These are phyloP conservation scores for Myriosclerotinia curreyana DNA, from an alignment of 2,329 filamentous ascomycete genomes.

Conservation along the genomic window DNA sequence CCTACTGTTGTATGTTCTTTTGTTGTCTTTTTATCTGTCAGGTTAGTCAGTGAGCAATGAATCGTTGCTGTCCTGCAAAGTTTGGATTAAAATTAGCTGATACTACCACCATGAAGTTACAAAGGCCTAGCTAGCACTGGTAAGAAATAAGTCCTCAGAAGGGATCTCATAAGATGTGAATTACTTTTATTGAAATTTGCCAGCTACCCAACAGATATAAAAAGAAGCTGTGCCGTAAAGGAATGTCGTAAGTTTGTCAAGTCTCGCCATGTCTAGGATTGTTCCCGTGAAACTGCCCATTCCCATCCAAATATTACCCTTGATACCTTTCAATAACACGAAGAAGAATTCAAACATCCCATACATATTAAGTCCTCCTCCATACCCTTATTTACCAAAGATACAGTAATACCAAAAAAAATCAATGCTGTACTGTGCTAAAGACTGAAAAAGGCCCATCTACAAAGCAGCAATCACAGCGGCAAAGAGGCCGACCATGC, in stretches of 20 bases:
- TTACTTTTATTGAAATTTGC: neutral
- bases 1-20: conserved; percentile 5
- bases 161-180: neutral
- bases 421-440: conserved; percentile 5
- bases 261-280: neutral
- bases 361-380: conserved; percentile 8
- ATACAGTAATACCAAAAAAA: neutral
- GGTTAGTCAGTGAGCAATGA: neutral
- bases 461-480: conserved; percentile 9
- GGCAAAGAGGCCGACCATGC: conserved; percentile 6
- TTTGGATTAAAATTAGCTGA: too few species aligned
- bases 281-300: neutral
- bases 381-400: neutral
- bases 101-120: neutral
- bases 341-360: neutral
- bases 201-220: neutral
- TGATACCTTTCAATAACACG: neutral
- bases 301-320: neutral
- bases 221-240: neutral
- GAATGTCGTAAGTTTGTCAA: conserved; percentile 11
- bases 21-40: neutral
- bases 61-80: neutral
- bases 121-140: neutral
- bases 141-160: neutral
- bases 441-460: neutral